Evolutionary conservation across 768 basidiomycete genomes (phyloP).

Genomic region (Asterophora parasitica): DNA sequence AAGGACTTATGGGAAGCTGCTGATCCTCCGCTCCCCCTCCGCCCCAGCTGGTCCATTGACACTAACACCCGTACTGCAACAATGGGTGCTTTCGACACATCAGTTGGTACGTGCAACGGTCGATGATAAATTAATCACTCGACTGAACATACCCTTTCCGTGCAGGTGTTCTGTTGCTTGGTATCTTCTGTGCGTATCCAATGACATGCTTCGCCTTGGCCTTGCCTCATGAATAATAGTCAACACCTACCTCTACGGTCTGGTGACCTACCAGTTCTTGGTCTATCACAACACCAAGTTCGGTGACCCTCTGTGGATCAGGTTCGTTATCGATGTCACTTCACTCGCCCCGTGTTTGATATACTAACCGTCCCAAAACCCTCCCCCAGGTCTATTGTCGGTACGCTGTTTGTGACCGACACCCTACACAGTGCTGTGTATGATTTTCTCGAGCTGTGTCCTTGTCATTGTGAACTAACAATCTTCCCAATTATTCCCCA

Average conservation of each 20-base stretch:
- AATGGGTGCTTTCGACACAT: slow-evolving; percentile 23
- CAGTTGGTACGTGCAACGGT: slow-evolving; percentile 22
- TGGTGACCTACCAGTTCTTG: slow-evolving; percentile 36
- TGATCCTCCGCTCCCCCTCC: neutral
- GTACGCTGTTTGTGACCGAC: slow-evolving; percentile 26
- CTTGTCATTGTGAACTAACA: neutral
- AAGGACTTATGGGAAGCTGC: neutral
- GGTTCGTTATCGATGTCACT: slow-evolving; percentile 11
- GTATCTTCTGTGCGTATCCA: slow-evolving; percentile 20
- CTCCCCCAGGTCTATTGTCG: slow-evolving; percentile 24
- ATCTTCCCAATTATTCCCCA: slow-evolving; percentile 6
- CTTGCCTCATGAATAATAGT: slow-evolving; percentile 11
- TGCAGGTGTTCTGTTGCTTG: slow-evolving; percentile 22
- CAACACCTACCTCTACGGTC: slow-evolving; percentile 28
- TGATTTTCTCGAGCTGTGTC: slow-evolving; percentile 11
- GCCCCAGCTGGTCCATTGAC: neutral
- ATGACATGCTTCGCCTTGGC: neutral
- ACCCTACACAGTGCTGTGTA: slow-evolving; percentile 31
- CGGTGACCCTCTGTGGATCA: slow-evolving; percentile 29
- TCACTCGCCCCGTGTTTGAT: too few species aligned
- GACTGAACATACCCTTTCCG: neutral
- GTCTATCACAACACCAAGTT: slow-evolving; percentile 29
- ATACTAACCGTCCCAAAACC: neutral
- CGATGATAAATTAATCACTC: neutral
- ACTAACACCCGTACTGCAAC: neutral